Base-by-base conservation (phyloP, 306 rosid species). In the Geum urbanum region DNA sequence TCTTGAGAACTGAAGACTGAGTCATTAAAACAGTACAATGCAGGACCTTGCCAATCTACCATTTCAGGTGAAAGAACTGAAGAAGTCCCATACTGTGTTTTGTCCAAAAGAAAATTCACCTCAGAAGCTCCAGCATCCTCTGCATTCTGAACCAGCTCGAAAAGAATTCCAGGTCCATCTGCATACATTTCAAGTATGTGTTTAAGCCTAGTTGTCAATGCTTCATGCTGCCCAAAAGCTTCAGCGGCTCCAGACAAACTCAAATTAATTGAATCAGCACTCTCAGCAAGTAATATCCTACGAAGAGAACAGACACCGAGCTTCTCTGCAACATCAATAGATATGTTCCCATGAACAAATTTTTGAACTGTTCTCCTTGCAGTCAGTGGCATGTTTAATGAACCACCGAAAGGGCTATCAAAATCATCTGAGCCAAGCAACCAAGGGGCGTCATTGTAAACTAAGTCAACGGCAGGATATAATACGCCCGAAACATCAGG, bases 21-120 rank as follows among this genome's bases (percentile, higher is more conserved):
- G 72, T 92, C 87, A 78, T 92, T 92, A 72, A 85, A 92, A 84
- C 96, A 92, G 79, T 92, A 92, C 70, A 92, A 77, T 48, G 98
- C 96, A 82, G 97, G 97, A 61, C 98, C 98, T 88, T 90, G 97
- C 98, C 97, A 92, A 76, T 92, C 97, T 52, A 96, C 96, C 98
- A 92, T 92, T 88, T 92, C 98, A 69, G 97, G 98, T 79, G 98
- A 92, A 51, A 92, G 96, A 79, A 90, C 74, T 71, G 98, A 92
- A 67, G 98, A 92, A 78, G 91, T 83, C 65, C 98, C 98, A 80
- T 90, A 90, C 5, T 90, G 97, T 81, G 97, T 84, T 81, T 90
- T 90, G 80, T 92, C 98, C 83, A 92, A 71, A 57, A 92, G 97
- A 86, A 92, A 87, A 65, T 67, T 80, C 72, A 92, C 98, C 80